A percentile compares a stretch with the other conserved stretches of the same genome.
phyloP scores from a whole-genome alignment of 331 rosid genomes.

The Erythrophleum ivorense region DNA sequence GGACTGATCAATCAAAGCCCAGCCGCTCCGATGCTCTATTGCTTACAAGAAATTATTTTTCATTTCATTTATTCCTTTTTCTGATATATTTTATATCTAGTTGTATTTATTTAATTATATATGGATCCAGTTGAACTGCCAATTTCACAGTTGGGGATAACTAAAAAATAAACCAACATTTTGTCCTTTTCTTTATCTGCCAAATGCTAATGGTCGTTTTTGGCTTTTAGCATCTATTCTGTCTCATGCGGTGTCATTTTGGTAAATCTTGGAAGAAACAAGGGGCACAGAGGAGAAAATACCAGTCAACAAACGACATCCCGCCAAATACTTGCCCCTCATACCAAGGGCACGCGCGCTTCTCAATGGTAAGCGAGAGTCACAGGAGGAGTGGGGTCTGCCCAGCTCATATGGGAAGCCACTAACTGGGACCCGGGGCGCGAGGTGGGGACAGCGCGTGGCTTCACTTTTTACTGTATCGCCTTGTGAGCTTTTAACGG shows the following conservation, averaged over 20 bases:
- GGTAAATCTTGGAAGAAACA: slow-evolving; percentile 14
- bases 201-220: not conserved
- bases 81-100: not conserved
- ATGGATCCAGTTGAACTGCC: not conserved
- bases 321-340: slow-evolving; percentile 51
- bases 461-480: slow-evolving; percentile 22
- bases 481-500: slow-evolving; percentile 18
- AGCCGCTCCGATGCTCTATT: not conserved
- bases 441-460: slow-evolving; percentile 64
- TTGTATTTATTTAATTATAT: not conserved
- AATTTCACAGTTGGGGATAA: slow-evolving; percentile 1
- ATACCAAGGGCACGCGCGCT: slow-evolving; percentile 40
- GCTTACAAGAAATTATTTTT: not conserved
- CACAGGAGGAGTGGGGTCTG: not conserved
- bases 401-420: slow-evolving; percentile 25
- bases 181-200: slow-evolving; percentile 22
- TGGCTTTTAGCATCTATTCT: not conserved
- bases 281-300: slow-evolving; percentile 21
- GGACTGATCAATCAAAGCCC: slow-evolving; percentile 26
- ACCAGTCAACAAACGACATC: slow-evolving; percentile 48
- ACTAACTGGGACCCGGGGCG: slow-evolving; percentile 29
- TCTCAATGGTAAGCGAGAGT: not conserved
- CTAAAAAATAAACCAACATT: slow-evolving; percentile 17
- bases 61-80: not conserved
- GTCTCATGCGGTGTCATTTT: slow-evolving; percentile 15